Evolutionary conservation across 208 protist species (phyloP), one percentile per base, ranked within the genome.

Genomic region (Trypanosoma mega): DNA sequence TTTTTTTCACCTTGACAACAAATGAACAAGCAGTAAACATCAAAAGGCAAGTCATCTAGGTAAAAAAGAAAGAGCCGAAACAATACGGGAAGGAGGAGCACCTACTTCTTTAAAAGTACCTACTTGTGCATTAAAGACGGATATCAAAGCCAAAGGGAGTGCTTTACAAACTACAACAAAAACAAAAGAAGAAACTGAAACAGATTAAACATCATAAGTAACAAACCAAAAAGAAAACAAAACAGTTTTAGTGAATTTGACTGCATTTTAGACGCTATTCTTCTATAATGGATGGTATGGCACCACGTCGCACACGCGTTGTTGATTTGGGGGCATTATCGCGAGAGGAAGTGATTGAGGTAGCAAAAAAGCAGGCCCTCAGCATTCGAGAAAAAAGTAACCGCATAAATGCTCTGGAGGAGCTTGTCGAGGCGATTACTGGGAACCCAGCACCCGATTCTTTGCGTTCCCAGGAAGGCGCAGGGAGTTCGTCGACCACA

Each of bases 381-480:
- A 66, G 78, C 26, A 84, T 82, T 26, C 66, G 71, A 29, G 74
- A 83, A 52, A 89, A 89, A 52, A 83, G 79, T 63, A 58, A 14
- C 2, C 72, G 71, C 53, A 81, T 88, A 20, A 48, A 43, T 16
- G 37, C 56, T 2, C 68, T 85, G 45, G 77, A 84, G 56, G 7
- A 72, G 0, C 68, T 84, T 29, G 72, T 88, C 11, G 64, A 82
- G 36, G 69, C 56, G 3, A 43, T 82, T 31, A 88, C 70, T 11
- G 68, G 68, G 9, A 24, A 51, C 1, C 47, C 52, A 41, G 26
- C 31, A 12, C 3, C 34, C 33, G 50, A 47, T 39, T 11, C 26
- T 6, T 27, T 23, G 14, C 21, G 3, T 23, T 4, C 44, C 2
- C 34, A 37, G 37, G 5, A 12, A 26, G 59, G 24, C 50, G 52